Percentiles rank a stretch among this genome's conserved stretches.
These are phyloP conservation scores for Venturia oleaginea DNA, from an alignment of 2,329 filamentous ascomycete species.

Conservation along the genomic window DNA sequence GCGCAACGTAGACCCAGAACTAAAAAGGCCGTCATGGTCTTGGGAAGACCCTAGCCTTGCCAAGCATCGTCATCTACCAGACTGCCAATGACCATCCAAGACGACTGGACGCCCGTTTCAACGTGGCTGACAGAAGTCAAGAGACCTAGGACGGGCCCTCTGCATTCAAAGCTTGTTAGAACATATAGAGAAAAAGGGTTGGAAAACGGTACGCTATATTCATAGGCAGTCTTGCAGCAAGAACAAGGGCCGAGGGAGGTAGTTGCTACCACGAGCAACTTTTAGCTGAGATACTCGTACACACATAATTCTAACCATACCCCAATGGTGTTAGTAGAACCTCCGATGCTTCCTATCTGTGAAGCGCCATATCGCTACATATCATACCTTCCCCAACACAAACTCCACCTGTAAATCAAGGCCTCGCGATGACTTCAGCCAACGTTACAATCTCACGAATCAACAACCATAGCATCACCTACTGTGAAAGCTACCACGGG, in stretches of 20 bases:
- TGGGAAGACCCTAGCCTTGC: neutral
- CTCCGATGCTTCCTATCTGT: neutral
- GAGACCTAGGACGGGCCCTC: too few species aligned
- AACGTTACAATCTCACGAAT: neutral
- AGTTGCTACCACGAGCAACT: neutral
- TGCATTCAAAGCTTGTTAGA: neutral
- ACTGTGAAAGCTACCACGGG: neutral
- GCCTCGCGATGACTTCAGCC: neutral
- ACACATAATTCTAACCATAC: neutral
- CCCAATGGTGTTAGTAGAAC: neutral
- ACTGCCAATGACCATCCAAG: neutral
- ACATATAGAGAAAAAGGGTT: too few species aligned
- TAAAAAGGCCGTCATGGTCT: too few species aligned
- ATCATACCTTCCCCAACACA: neutral
- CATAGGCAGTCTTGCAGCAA: too few species aligned
- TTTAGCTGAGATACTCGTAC: neutral
- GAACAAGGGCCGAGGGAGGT: neutral
- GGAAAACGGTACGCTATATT: too few species aligned
- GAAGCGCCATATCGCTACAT: neutral
- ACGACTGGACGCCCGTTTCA: neutral
- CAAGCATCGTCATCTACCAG: neutral
- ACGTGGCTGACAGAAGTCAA: neutral
- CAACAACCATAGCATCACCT: neutral
- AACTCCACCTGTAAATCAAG: too few species aligned
- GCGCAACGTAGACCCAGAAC: too few species aligned